Evolutionary conservation across 495 filamentous ascomycete genomes (phyloP).

Genomic region (Corynascus novoguineensis): DNA sequence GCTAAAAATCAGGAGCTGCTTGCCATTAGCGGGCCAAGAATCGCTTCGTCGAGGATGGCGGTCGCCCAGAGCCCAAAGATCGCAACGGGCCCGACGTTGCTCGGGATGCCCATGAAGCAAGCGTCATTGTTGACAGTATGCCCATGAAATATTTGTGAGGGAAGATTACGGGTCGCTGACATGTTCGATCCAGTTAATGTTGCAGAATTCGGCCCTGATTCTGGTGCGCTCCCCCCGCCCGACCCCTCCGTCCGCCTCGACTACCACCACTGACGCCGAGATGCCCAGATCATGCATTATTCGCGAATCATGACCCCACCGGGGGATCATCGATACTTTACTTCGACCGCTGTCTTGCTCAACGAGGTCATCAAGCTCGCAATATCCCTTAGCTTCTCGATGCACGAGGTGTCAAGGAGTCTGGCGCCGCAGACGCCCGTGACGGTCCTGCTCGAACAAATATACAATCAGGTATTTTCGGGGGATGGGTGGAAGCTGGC

Average conservation of each 20-base stretch:
- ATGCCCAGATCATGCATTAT: constrained; percentile 74
- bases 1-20: neutral
- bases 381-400: constrained; percentile 75
- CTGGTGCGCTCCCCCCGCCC: constrained; percentile 45
- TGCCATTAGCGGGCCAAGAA: neutral
- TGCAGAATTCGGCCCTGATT: constrained; percentile 76
- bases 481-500: constrained; percentile 96
- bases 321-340: constrained; percentile 78
- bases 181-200: constrained; percentile 52
- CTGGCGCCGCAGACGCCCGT: constrained; percentile 70
- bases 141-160: constrained; percentile 16
- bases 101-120: constrained; percentile 71
- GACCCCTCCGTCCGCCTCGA: neutral
- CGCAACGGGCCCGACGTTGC: constrained; percentile 39
- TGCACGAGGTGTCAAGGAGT: constrained; percentile 76
- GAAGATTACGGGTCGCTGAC: constrained; percentile 26
- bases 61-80: constrained; percentile 34
- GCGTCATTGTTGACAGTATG: constrained; percentile 71
- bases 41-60: constrained; percentile 27
- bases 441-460: constrained; percentile 69
- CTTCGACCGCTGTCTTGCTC: constrained; percentile 90
- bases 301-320: constrained; percentile 83
- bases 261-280: constrained; percentile 13
- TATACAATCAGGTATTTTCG: constrained; percentile 76
- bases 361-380: constrained; percentile 90